Conservation (phyloP, 192 early-diverging fungal genomes). For the Phlyctochytrium planicorne region DNA sequence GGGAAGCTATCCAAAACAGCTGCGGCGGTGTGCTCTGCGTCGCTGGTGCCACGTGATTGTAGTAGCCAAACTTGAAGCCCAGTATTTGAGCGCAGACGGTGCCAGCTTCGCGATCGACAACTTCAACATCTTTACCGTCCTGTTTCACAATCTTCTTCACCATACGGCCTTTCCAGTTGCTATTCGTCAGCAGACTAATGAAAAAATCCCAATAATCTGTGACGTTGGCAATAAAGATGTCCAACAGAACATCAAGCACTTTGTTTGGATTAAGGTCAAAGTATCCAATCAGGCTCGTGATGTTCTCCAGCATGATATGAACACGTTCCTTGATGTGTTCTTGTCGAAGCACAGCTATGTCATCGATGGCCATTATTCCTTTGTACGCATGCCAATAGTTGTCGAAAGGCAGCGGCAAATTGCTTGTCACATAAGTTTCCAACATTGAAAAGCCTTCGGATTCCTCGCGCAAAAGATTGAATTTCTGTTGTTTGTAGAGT, state of each 20-base stretch:
- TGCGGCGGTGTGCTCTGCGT: constrained; percentile 35
- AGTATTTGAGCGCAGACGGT: constrained; percentile 60
- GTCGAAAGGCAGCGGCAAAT: constrained; percentile 31
- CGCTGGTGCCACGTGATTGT: constrained; percentile 35
- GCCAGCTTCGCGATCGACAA: neutral
- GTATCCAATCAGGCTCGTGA: constrained; percentile 59
- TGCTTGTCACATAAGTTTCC: constrained; percentile 53
- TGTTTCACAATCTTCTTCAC: constrained; percentile 12
- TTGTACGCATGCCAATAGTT: constrained; percentile 7
- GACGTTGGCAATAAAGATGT: constrained; percentile 73
- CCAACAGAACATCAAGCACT: constrained; percentile 75
- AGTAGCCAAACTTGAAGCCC: constrained; percentile 70
- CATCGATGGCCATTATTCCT: neutral
- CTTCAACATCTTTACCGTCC: constrained; percentile 5
- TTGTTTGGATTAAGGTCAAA: constrained; percentile 85
- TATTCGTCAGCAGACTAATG: constrained; percentile 56
- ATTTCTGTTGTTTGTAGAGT: constrained; percentile 77
- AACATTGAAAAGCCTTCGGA: constrained; percentile 78
- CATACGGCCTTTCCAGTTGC: constrained; percentile 30
- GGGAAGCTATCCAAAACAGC: constrained; percentile 56
- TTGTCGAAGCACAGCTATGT: constrained; percentile 14
- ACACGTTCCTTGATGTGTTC: constrained; percentile 13
- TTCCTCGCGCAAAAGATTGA: constrained; percentile 80
- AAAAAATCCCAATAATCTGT: constrained; percentile 68
- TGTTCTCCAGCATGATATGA: constrained; percentile 41